A percentile compares a stretch with the other conserved stretches of the same genome.
These are phyloP conservation scores for Chrysanthemum seticuspe DNA, from an alignment of 129 eudicot genomes.

Conservation along the genomic window DNA sequence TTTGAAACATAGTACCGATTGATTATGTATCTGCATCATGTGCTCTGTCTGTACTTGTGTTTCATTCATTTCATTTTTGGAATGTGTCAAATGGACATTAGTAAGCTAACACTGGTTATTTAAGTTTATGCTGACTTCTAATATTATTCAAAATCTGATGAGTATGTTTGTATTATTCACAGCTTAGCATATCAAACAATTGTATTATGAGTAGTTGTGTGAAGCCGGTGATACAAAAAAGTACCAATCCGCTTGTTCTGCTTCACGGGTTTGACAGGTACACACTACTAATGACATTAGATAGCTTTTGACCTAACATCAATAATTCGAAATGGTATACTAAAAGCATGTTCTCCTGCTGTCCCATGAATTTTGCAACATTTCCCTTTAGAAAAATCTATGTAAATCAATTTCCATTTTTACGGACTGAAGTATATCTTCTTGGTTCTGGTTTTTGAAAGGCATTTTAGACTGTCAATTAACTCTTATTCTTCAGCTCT, in stretches of 20 bases:
- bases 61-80: background rate
- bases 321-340: background rate
- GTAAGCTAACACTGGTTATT: background rate
- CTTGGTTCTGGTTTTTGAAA: background rate
- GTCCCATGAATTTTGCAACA: conserved; percentile 9
- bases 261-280: conserved; percentile 98
- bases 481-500: conserved; percentile 65
- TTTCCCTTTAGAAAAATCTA: background rate
- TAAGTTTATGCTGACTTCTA: background rate
- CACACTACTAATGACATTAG: background rate
- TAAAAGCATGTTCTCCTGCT: conserved; percentile 1
- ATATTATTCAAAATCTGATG: background rate
- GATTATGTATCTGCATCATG: background rate
- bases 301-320: background rate
- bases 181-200: conserved; percentile 54
- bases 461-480: conserved; percentile 23
- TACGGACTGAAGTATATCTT: no score
- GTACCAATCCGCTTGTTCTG: conserved; percentile 69
- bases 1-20: background rate
- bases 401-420: conserved; percentile 3
- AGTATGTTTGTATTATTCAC: conserved; percentile 21
- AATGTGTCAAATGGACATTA: background rate
- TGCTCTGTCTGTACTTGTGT: conserved; percentile 5
- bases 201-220: conserved; percentile 90
- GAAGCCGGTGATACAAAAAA: conserved; percentile 50